Evolutionary conservation across 1,139 yeast species (phyloP), one percentile per base, ranked within the genome.

Genomic region (Lodderomyces orthopsilosis): DNA sequence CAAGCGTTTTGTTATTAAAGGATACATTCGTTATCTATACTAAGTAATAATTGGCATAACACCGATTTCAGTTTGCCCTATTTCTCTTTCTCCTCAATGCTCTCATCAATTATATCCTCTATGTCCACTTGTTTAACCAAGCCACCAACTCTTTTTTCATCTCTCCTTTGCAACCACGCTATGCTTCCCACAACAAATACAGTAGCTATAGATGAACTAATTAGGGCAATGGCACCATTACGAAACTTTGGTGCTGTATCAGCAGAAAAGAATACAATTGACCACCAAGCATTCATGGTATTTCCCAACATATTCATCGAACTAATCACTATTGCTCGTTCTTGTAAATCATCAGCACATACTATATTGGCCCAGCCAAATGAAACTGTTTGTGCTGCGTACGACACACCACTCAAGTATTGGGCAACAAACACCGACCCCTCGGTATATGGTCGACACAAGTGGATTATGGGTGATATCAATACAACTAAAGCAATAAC

Each of bases 221-320:
- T 55, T 71, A 80, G 71, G 1, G 85, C 83, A 51, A 70, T 77
- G 46, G 79, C 70, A 23, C 84, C 85, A 39, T 67, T 71, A 41
- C 61, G 65, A 51, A 74, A 78, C 42, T 62, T 62, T 0, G 84
- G 84, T 1, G 70, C 81, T 37, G 71, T 68, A 6, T 70, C 61
- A 1, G 82, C 81, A 15, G 70, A 62, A 51, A 66, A 79, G 52
- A 79, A 77, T 3, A 79, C 44, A 19, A 79, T 53, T 1, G 80
- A 71, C 83, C 83, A 79, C 84, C 84, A 79, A 2, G 83, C 83
- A 56, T 78, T 79, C n/a, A 79, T 78, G 2, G 82, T 81, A 53
- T 78, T 77, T 36, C 79, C 74, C 50, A 78, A 77, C 81, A 79
- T 78, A 56, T 79, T 79, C 84, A 79, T 79, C 0, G 83, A 77